Evolutionary conservation across 352 stramenopile species (phyloP), one percentile per base, ranked within the genome.

Genomic region (Pythium sp.): DNA sequence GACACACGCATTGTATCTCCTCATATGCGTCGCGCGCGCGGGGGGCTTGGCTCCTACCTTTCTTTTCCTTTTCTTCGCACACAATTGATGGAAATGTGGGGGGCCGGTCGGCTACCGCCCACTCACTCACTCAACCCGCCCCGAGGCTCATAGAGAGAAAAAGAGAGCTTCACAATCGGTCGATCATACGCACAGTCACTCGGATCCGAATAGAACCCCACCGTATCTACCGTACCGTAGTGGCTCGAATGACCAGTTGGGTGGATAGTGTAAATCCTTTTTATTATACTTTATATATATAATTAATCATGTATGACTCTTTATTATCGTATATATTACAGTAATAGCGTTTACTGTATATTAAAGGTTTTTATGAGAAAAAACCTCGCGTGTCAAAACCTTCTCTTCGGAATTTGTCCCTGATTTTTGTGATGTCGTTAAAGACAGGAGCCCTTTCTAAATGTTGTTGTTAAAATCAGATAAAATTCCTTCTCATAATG

Each of bases 11-110:
- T 49, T 49, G 41, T 49, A 22, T 22, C 43, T 51, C 43, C 43
- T 51, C 18, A 18, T 20, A 6, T 51, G 12, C 12, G 43, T 7
- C 6, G 15, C 43, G 43, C 43, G 18, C 41, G 41, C 14, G 43
- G 41, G 15, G 18, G 6, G 15, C 15, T 28, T 24, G 28, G n/a
- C 34, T 32, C 54, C 34, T 60, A 60, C 55, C 55, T 60, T 36
- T 60, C 55, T 60, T 60, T 60, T 68, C 34, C 53, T 68, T 57
- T 68, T 59, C 46, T 68, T 59, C 26, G 54, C 43, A 36, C 55
- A 46, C 55, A 41, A 41, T 59, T 59, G 28, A 36, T 58, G 53
- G 43, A 58, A 58, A 59, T 60, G 55, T 36, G 30, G 55, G 55
- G 54, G 54, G 15, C 15, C 18, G 6, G 18, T 51, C 43, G 18